phyloP scores from a whole-genome alignment of 495 filamentous ascomycete species.

The Xylaria curta region DNA sequence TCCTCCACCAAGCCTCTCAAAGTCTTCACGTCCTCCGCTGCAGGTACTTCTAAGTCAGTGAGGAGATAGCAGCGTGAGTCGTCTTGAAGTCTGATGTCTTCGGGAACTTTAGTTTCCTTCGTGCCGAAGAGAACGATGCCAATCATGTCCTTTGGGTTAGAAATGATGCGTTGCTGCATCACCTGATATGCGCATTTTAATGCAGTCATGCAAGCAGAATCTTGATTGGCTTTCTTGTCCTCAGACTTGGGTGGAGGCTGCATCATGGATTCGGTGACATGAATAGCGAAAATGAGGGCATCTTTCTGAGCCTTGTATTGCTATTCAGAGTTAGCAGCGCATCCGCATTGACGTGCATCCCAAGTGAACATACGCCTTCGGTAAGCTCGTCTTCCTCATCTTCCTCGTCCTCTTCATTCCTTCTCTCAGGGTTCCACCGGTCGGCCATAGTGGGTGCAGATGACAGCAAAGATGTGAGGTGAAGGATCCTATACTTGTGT shows the following conservation, averaged over 20 bases:
- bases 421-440: conserved; percentile 48
- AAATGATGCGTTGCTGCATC: conserved; percentile 98
- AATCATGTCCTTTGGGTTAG: conserved; percentile 96
- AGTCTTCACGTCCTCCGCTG: conserved; percentile 82
- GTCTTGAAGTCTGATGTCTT: conserved; percentile 68
- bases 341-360: background rate
- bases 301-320: conserved; percentile 92
- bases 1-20: conserved; percentile 76
- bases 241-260: conserved; percentile 65
- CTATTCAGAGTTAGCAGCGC: conserved; percentile 51
- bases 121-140: conserved; percentile 95
- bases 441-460: conserved; percentile 46
- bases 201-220: conserved; percentile 78
- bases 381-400: conserved; percentile 75
- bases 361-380: conserved; percentile 53
- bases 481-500: background rate
- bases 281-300: conserved; percentile 95
- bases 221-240: conserved; percentile 73
- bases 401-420: conserved; percentile 67
- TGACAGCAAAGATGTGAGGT: background rate
- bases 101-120: conserved; percentile 79
- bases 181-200: conserved; percentile 93
- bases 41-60: conserved; percentile 85
- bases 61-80: conserved; percentile 95
- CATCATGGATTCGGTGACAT: conserved; percentile 92